A percentile compares a stretch with the other conserved stretches of the same genome.
phyloP scores from a whole-genome alignment of 176 grass and related monocot species.

The Stipa capillata region DNA sequence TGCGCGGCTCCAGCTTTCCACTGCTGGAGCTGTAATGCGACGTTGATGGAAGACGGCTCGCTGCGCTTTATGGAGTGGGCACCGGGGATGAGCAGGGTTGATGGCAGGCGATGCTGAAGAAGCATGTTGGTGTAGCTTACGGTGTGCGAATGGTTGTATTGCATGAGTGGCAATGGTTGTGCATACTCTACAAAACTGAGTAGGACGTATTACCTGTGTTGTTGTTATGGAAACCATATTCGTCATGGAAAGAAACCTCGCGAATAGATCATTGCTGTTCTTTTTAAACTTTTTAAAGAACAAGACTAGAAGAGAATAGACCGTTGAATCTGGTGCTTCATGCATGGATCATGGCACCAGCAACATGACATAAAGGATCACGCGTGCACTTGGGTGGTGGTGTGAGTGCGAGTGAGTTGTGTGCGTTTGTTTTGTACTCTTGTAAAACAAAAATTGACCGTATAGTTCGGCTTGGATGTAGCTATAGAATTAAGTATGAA shows the following conservation, averaged over 20 bases:
- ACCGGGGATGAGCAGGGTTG: not conserved
- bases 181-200: not conserved
- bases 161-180: not conserved
- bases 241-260: not conserved
- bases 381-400: no score
- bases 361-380: no score
- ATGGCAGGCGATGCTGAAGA: not conserved
- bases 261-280: no score
- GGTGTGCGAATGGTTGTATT: not conserved
- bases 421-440: no score
- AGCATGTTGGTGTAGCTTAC: not conserved
- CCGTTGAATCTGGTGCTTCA: not conserved
- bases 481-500: no score
- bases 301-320: no score
- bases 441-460: no score
- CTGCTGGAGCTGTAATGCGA: not conserved
- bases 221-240: not conserved
- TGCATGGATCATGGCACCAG: not conserved
- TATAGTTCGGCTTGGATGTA: no score
- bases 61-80: not conserved
- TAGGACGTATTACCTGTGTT: not conserved
- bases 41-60: not conserved
- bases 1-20: not conserved
- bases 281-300: no score
- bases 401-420: no score